These are phyloP conservation scores for Paraconiothyrium sp. DNA, from an alignment of 2,329 filamentous ascomycete genomes.

Conservation along the genomic window DNA sequence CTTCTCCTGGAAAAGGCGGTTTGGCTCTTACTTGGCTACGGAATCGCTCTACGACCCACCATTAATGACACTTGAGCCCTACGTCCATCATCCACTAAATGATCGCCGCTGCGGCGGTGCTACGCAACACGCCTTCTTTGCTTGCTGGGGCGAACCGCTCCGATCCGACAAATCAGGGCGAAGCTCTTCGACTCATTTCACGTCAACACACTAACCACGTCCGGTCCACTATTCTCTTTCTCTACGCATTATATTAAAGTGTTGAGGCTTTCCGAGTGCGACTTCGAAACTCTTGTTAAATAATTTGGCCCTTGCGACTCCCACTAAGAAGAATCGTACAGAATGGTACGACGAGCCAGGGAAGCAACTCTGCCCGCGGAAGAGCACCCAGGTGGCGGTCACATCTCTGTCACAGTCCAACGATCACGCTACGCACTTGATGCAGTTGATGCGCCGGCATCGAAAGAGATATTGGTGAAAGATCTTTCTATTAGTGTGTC, in stretches of 20 bases:
- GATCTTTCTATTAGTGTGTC: constrained; percentile 75
- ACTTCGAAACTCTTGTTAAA: background rate
- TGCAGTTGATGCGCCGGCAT: constrained; percentile 49
- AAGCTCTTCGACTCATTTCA: constrained; percentile 7
- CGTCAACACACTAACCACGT: constrained; percentile 1
- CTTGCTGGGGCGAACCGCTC: background rate
- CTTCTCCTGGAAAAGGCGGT: no score
- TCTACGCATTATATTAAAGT: constrained; percentile 1
- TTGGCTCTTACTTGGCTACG: no score
- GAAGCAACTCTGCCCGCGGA: constrained; percentile 27
- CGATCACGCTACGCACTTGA: constrained; percentile 51
- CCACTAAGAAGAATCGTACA: background rate
- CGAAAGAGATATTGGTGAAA: constrained; percentile 63
- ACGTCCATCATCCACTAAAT: no score
- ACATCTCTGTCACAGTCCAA: constrained; percentile 49
- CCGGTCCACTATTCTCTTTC: background rate
- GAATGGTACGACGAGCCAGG: constrained; percentile 44
- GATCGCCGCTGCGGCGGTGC: no score
- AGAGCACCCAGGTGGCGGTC: constrained; percentile 34
- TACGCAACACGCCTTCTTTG: background rate
- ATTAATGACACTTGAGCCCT: no score
- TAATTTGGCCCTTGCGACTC: background rate
- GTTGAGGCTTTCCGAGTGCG: background rate
- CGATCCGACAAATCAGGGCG: background rate
- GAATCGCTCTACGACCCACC: no score